These are phyloP conservation scores for Coprinellus aureogranulatus DNA, from an alignment of 768 basidiomycete species.

Conservation along the genomic window DNA sequence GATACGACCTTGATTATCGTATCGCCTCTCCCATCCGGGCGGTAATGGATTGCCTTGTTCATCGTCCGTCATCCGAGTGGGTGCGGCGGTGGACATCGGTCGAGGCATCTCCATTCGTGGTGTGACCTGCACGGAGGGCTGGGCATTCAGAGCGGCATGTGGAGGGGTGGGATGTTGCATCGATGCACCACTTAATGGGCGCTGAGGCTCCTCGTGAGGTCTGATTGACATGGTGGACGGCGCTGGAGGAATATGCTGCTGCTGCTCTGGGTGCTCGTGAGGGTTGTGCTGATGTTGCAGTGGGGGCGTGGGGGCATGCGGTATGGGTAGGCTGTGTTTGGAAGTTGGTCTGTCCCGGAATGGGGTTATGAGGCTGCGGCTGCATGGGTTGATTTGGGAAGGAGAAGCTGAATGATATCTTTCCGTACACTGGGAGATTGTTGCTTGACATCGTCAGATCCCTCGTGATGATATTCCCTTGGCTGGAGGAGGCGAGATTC, in stretches of 20 bases:
- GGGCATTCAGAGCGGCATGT: conserved; percentile 21
- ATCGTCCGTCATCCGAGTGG: conserved; percentile 44
- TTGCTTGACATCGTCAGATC: conserved; percentile 76
- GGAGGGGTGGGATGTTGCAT: conserved; percentile 7
- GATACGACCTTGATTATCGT: conserved; percentile 64
- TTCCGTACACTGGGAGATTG: conserved; percentile 78
- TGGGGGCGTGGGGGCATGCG: conserved; percentile 1
- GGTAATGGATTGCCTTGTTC: conserved; percentile 68
- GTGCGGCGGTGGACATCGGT: conserved; percentile 14
- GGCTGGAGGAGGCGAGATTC: conserved; percentile 40
- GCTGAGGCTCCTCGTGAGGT: background rate
- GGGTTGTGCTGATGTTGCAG: conserved; percentile 9
- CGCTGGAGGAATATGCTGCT: background rate
- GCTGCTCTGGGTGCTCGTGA: background rate
- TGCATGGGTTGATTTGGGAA: conserved; percentile 28
- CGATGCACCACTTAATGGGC: conserved; percentile 2
- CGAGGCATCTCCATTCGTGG: conserved; percentile 19
- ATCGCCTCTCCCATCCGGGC: conserved; percentile 79
- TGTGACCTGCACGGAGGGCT: conserved; percentile 7
- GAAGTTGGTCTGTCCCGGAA: conserved; percentile 8
- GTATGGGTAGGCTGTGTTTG: conserved; percentile 10
- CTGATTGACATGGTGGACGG: background rate
- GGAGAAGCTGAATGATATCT: conserved; percentile 67
- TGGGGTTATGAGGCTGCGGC: conserved; percentile 3
- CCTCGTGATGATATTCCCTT: conserved; percentile 61